Evolutionary conservation across 2,329 filamentous ascomycete genomes (phyloP), one percentile per base, ranked within the genome.

Genomic region (Talaromyces sp.): DNA sequence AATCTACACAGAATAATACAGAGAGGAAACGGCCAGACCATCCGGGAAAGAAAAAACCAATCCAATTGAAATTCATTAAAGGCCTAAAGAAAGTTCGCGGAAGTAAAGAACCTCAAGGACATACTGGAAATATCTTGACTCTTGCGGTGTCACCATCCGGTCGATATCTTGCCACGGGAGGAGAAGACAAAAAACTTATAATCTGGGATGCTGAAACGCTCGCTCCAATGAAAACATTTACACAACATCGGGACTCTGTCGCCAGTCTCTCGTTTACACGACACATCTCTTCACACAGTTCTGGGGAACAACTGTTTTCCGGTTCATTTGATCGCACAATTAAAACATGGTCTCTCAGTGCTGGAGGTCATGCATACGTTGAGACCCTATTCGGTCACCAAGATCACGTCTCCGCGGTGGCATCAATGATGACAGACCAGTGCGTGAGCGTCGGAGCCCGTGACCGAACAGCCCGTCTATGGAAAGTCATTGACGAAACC

Each of bases 361-460:
- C 76, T 5, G 91, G 97, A 71, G 93, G 96, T 76, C 84, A 97
- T 68, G 92, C 94, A 54, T 99, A 98, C 74, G 87, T 97, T 34
- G 95, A 99, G 78, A 98, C 94, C 0, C 84, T 99, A 0, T 98
- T 97, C 74, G 95, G 95, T 53, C 95, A 99, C 79, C 94, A 97
- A 75, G 94, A 98, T 75, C 86, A 91, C 69, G 91, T 98, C 5
- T 84, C 94, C 43, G 91, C 93, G 73, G 87, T 99, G 63, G 91
- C 91, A 69, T 90, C 92, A 25, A 84, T 96, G 68, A 89, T 90
- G 1, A 88, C 93, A 71, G 95, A 98, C 77, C 89, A 92, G 58
- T 97, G 95, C 75, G 85, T 98, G 67, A 95, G 90, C 68, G 95
- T 97, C 19, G 95, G 95, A 64, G 90, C 92, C 5, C 86, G 95